These are phyloP conservation scores for Nakazawaea holstii DNA, from an alignment of 805 yeast genomes.

Conservation along the genomic window DNA sequence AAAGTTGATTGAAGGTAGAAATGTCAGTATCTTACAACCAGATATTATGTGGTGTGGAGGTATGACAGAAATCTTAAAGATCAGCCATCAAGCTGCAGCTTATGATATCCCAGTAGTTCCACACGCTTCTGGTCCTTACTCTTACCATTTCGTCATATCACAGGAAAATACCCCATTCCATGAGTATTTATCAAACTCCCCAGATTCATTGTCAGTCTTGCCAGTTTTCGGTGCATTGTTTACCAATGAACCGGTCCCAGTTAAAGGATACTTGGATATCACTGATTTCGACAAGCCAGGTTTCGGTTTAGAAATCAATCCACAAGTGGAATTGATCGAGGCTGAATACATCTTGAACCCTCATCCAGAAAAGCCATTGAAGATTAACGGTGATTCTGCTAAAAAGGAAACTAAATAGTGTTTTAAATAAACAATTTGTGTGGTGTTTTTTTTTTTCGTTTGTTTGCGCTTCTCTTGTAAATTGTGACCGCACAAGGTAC, in stretches of 20 bases:
- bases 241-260: constrained; percentile 42
- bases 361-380: constrained; percentile 32
- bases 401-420: too few species aligned
- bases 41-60: constrained; percentile 54
- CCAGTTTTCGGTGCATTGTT: constrained; percentile 45
- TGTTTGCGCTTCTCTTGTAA: too few species aligned
- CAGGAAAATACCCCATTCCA: constrained; percentile 48
- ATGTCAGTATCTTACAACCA: constrained; percentile 43
- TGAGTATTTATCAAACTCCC: constrained; percentile 45
- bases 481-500: too few species aligned
- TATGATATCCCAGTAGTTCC: constrained; percentile 50
- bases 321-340: constrained; percentile 33
- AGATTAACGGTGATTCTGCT: constrained; percentile 1
- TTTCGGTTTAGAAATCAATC: constrained; percentile 42
- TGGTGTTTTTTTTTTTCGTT: too few species aligned
- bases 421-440: too few species aligned
- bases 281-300: constrained; percentile 41
- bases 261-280: constrained; percentile 35
- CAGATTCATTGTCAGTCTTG: constrained; percentile 36
- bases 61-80: constrained; percentile 39
- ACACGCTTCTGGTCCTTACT: constrained; percentile 49
- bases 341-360: constrained; percentile 35
- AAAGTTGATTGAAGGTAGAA: constrained; percentile 43
- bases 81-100: constrained; percentile 46
- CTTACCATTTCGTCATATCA: constrained; percentile 44